Evolutionary conservation across 2,329 filamentous ascomycete species (phyloP), one percentile per base, ranked within the genome.

Genomic region (Zymoseptoria tritici): DNA sequence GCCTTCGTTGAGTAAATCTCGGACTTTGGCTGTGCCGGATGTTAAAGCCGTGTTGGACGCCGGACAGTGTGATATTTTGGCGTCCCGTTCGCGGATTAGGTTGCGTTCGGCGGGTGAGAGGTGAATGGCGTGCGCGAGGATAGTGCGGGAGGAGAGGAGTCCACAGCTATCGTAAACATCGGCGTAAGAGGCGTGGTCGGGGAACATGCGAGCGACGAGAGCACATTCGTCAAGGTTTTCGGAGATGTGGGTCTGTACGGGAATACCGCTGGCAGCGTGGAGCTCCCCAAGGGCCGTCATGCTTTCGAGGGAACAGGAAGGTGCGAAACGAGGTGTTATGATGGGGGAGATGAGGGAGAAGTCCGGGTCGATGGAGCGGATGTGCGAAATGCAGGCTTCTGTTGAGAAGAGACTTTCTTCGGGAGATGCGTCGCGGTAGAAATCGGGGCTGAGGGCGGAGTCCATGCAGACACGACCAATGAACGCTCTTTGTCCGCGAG

Each of bases 391-490:
- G 55, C 71, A 76, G 4, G 72, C 75, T 66, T 70, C 67, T 8
- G 75, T 75, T 4, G 49, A 49, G 29, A 73, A 73, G 1, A 77
- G 76, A 55, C 95, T 85, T 0, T 85, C 81, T 2, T 82, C 82
- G 0, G 85, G 75, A 16, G 82, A 85, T 59, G 83, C 82, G 72
- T 99, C 94, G 21, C 85, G 82, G 77, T 97, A 97, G 77, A 87
- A 89, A 1, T 83, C 81, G 0, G 92, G 92, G 46, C 85, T 87
- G 4, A 88, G 73, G 9, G 65, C 56, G 29, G 82, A 81, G 73
- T 97, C 91, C 94, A 99, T 97, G 79, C 92, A 97, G n/a, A 95
- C 90, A 49, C 94, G 83, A 31, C 94, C 94, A 49, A 99, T 84
- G 65, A 97, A 89, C 6, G 94, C 94, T 57, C 94, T 82, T 76